These are phyloP conservation scores for Galerina sulciceps DNA, from an alignment of 768 basidiomycete species.

Conservation along the genomic window DNA sequence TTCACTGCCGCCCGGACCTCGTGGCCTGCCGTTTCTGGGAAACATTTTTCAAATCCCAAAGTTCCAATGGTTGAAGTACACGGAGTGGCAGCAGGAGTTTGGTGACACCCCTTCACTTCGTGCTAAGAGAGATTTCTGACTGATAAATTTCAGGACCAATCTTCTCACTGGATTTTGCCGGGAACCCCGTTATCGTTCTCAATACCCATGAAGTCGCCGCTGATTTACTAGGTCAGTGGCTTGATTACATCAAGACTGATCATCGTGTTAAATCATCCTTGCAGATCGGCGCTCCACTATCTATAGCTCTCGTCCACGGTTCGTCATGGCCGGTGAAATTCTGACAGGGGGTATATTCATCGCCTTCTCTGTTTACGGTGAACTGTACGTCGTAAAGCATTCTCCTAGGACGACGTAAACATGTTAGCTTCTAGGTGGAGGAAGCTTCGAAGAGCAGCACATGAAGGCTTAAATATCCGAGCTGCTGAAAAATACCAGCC, in stretches of 20 bases:
- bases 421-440: too few relatives aligned
- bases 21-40: slow-evolving; percentile 63
- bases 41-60: slow-evolving; percentile 62
- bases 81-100: slow-evolving; percentile 61
- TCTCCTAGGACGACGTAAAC: too few relatives aligned
- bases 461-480: neutral
- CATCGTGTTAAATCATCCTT: neutral
- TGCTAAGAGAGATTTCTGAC: slow-evolving; percentile 46
- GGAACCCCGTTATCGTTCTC: slow-evolving; percentile 14
- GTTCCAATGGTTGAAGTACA: slow-evolving; percentile 62
- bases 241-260: neutral
- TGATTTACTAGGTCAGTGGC: neutral
- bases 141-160: slow-evolving; percentile 49
- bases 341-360: neutral
- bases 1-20: slow-evolving; percentile 64
- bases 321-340: neutral
- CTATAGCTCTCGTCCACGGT: neutral
- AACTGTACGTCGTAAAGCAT: neutral
- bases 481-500: neutral
- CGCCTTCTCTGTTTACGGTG: neutral
- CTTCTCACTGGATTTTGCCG: slow-evolving; percentile 61
- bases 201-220: neutral
- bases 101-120: slow-evolving; percentile 63
- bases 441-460: neutral
- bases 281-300: neutral